These are phyloP conservation scores for Calocybe cyanea DNA, from an alignment of 768 basidiomycete species.

Conservation along the genomic window DNA sequence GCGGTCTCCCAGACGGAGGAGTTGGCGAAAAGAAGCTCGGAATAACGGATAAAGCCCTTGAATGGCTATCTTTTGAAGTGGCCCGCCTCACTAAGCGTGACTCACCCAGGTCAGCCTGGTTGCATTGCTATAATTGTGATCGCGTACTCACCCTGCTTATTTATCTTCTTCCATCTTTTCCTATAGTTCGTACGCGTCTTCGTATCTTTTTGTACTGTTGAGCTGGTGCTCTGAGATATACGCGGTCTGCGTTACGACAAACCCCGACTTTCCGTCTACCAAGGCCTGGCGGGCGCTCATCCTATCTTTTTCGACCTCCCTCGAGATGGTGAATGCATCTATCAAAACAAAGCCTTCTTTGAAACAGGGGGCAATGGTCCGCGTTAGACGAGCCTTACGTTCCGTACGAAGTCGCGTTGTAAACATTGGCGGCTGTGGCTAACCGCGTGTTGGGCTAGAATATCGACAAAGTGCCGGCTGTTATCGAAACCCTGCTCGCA, in stretches of 20 bases:
- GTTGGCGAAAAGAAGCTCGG: slow-evolving; percentile 47
- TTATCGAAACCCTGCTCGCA: slow-evolving; percentile 53
- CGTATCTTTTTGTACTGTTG: slow-evolving; percentile 65
- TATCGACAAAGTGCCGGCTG: slow-evolving; percentile 37
- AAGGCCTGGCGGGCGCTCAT: slow-evolving; percentile 51
- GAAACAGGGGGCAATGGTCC: slow-evolving; percentile 56
- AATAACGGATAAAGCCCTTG: slow-evolving; percentile 66
- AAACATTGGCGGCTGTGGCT: not conserved
- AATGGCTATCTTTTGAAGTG: slow-evolving; percentile 72
- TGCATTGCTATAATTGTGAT: slow-evolving; percentile 3
- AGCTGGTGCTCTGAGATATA: slow-evolving; percentile 71
- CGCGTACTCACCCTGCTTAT: slow-evolving; percentile 1
- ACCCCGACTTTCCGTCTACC: slow-evolving; percentile 42
- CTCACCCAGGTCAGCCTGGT: slow-evolving; percentile 44
- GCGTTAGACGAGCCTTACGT: slow-evolving; percentile 63
- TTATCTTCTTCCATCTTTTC: not conserved
- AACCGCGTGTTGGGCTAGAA: slow-evolving; percentile 23
- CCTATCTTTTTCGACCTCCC: slow-evolving; percentile 51
- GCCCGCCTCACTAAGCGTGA: slow-evolving; percentile 50
- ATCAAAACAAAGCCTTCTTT: slow-evolving; percentile 54
- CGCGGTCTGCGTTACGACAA: slow-evolving; percentile 40
- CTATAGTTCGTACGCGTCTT: slow-evolving; percentile 49
- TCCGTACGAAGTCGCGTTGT: slow-evolving; percentile 37
- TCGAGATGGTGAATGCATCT: slow-evolving; percentile 58
- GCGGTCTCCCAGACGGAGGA: slow-evolving; percentile 35